Evolutionary conservation across 1,139 yeast species (phyloP), one percentile per base, ranked within the genome.

Genomic region (Candida pseudoviswanathii): DNA sequence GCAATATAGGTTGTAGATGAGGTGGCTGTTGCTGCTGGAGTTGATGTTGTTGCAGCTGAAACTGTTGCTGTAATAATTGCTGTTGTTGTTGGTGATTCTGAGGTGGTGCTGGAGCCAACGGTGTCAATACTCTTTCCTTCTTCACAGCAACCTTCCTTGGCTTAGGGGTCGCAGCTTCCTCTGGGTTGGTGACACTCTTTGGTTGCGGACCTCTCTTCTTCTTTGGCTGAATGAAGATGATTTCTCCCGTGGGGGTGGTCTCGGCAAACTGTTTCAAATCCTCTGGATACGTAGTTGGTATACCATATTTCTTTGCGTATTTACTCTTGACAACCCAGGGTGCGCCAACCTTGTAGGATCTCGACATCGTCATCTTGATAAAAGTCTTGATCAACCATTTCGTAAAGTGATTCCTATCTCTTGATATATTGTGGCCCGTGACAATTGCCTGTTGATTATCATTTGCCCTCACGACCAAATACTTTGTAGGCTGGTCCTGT

Each of bases 241-340:
- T 66, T 42, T 72, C 75, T 3, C 76, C 75, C 24, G 69, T 68
- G 6, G 78, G 75, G 2, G 78, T 71, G 3, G 77, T 63, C 24
- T 65, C 63, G 45, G 70, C 71, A 58, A 58, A 78, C 45, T 75
- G 78, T 48, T 71, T 68, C 51, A 80, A 66, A 51, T 80, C 80
- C 8, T 78, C 76, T 0, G 89, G 89, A 58, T 78, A 80, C 43
- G 75, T 82, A 42, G 77, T 73, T 9, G 86, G 78, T 8, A 84
- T 84, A 58, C 86, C 70, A 61, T 81, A 84, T 55, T 77, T 77
- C 52, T 72, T 75, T 1, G 88, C 88, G 64, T 82, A 90, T 57
- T 85, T 84, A 32, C 82, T 84, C 63, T 87, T 88, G n/a, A 94
- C 96, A 21, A 94, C 85, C 98, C 98, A 94, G 1, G 99, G 98